Conservation (phyloP, 805 yeast species). For the Kurtzmaniella cleridarum region DNA sequence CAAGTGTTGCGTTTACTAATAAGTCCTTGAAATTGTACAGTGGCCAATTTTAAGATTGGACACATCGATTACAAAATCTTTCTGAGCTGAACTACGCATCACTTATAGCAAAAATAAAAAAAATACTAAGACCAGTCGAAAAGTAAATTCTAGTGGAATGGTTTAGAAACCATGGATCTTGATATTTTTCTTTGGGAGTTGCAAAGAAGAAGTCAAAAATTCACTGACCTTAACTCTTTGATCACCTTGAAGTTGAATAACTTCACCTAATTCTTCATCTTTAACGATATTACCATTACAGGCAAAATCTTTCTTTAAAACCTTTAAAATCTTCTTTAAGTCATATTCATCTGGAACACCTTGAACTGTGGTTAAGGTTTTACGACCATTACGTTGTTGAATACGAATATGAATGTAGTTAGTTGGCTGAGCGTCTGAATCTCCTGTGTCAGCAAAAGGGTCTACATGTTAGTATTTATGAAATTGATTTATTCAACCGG, state of each 20-base stretch:
- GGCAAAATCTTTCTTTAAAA: conserved; percentile 95
- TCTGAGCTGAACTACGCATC: too few species aligned
- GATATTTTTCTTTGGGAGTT: conserved; percentile 91
- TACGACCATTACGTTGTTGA: conserved; percentile 99
- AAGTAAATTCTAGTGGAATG: too few species aligned
- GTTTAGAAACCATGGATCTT: conserved; percentile 94
- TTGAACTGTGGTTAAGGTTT: conserved; percentile 96
- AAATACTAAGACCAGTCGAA: too few species aligned
- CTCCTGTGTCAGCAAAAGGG: conserved; percentile 99
- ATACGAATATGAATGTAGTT: conserved; percentile 97
- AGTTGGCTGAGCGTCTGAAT: conserved; percentile 94
- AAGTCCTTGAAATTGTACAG: too few species aligned
- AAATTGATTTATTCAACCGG: not conserved
- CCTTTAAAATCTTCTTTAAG: conserved; percentile 86
- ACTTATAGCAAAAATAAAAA: too few species aligned
- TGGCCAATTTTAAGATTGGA: too few species aligned
- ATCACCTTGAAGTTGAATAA: conserved; percentile 97
- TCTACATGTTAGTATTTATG: conserved; percentile 35
- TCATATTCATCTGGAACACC: conserved; percentile 96
- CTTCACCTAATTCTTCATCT: conserved; percentile 94
- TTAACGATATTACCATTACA: conserved; percentile 98
- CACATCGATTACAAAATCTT: too few species aligned
- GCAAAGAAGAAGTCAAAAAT: conserved; percentile 80
- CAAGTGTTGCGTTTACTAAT: too few species aligned
- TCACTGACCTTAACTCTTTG: conserved; percentile 96